Evolutionary conservation across 2,329 filamentous ascomycete species (phyloP).

Genomic region (Epichloe aotearoae): DNA sequence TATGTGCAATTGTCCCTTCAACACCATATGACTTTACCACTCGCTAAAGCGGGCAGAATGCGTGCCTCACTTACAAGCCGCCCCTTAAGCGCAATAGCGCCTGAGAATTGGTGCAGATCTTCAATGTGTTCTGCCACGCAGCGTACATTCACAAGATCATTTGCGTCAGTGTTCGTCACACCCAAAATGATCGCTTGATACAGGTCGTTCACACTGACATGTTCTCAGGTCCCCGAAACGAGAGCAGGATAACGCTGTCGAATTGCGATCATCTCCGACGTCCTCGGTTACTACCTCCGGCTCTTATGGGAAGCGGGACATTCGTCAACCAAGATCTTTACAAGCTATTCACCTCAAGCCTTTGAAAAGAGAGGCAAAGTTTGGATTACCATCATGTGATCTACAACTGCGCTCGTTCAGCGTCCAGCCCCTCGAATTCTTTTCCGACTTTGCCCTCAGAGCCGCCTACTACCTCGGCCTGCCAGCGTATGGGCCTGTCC

Average conservation of each 20-base stretch:
- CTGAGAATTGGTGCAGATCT: neutral
- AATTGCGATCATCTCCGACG: neutral
- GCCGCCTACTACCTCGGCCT: slow-evolving; percentile 90
- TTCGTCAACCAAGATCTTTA: slow-evolving; percentile 61
- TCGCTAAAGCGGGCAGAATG: neutral
- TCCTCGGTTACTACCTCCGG: neutral
- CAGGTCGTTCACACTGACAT: neutral
- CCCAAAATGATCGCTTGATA: neutral
- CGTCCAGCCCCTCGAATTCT: slow-evolving; percentile 83
- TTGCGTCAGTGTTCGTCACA: neutral
- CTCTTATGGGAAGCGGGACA: neutral
- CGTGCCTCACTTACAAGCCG: neutral
- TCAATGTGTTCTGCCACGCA: neutral
- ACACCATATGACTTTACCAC: no score
- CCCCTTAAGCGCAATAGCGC: neutral
- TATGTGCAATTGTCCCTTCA: no score
- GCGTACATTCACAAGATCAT: neutral
- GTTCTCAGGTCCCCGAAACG: neutral
- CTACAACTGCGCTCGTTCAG: slow-evolving; percentile 88
- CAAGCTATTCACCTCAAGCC: slow-evolving; percentile 80
- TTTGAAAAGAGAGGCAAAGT: slow-evolving; percentile 58
- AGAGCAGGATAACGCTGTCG: neutral
- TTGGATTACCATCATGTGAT: slow-evolving; percentile 75
- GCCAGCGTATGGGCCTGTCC: slow-evolving; percentile 72
- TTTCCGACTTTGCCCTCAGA: slow-evolving; percentile 84